phyloP scores from a whole-genome alignment of 495 filamentous ascomycete genomes.

The Melanomma pulvis-pyrius region DNA sequence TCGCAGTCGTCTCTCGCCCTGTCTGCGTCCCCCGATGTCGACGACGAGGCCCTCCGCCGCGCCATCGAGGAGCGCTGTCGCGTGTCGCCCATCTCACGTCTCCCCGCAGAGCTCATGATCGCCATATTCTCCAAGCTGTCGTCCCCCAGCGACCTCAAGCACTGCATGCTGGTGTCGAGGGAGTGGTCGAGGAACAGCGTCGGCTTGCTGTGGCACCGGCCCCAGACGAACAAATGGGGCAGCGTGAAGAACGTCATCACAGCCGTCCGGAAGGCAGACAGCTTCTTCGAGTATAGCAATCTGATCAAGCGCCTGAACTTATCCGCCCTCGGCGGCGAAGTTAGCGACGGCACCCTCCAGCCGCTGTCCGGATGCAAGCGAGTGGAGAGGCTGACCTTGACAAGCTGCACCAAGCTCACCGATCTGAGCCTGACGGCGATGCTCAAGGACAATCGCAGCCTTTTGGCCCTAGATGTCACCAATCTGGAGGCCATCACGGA shows the following conservation, averaged over 20 bases:
- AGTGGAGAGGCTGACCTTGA: slow-evolving; percentile 90
- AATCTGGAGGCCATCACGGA: slow-evolving; percentile 79
- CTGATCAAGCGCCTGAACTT: slow-evolving; percentile 91
- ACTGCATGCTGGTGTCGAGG: slow-evolving; percentile 89
- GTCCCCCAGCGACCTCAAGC: slow-evolving; percentile 72
- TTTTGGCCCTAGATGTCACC: slow-evolving; percentile 91
- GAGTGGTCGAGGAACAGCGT: slow-evolving; percentile 92
- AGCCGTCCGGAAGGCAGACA: slow-evolving; percentile 67
- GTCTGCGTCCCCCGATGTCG: slow-evolving; percentile 39
- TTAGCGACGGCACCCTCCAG: slow-evolving; percentile 87
- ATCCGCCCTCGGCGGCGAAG: slow-evolving; percentile 69
- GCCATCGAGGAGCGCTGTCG: slow-evolving; percentile 67
- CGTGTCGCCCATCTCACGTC: slow-evolving; percentile 72
- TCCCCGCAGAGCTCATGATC: slow-evolving; percentile 94
- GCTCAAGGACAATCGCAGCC: slow-evolving; percentile 73
- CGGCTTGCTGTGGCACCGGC: slow-evolving; percentile 92
- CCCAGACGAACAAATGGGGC: slow-evolving; percentile 81
- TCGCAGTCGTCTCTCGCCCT: slow-evolving; percentile 82
- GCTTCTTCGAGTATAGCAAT: slow-evolving; percentile 82
- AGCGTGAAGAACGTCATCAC: slow-evolving; percentile 76
- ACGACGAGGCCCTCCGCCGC: slow-evolving; percentile 65
- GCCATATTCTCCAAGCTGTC: slow-evolving; percentile 82
- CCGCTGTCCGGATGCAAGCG: slow-evolving; percentile 84
- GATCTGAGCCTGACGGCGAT: slow-evolving; percentile 81
- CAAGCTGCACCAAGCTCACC: slow-evolving; percentile 82